These are phyloP conservation scores for Amanita muscaria DNA, from an alignment of 768 basidiomycete genomes.

Conservation along the genomic window DNA sequence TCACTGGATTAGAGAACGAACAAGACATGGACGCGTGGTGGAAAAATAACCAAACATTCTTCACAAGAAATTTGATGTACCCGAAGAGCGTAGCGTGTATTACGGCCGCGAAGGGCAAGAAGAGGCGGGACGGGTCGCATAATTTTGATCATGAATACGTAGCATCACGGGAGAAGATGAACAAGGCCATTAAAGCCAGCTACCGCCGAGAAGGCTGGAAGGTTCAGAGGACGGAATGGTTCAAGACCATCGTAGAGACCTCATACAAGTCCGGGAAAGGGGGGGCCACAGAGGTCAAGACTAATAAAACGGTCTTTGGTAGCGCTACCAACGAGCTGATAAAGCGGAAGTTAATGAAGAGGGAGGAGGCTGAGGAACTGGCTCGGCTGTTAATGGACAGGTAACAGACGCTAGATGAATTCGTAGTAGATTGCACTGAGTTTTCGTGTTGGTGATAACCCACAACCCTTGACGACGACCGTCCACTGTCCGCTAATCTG, in stretches of 20 bases:
- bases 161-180: constrained; percentile 21
- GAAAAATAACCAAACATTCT: constrained; percentile 19
- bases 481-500: too few relatives aligned
- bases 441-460: too few relatives aligned
- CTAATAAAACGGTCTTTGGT: constrained; percentile 6
- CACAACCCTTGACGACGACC: too few relatives aligned
- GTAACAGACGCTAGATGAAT: background rate
- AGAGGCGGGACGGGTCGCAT: constrained; percentile 7
- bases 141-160: constrained; percentile 21
- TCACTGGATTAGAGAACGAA: constrained; percentile 31
- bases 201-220: constrained; percentile 9
- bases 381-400: background rate
- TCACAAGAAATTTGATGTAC: constrained; percentile 22
- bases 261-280: constrained; percentile 10
- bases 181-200: constrained; percentile 10
- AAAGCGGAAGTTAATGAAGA: constrained; percentile 10
- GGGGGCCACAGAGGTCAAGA: constrained; percentile 7
- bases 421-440: too few relatives aligned
- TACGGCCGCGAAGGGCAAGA: constrained; percentile 23
- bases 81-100: constrained; percentile 29
- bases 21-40: constrained; percentile 27
- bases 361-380: background rate
- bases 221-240: constrained; percentile 11
- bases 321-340: constrained; percentile 9
- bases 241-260: constrained; percentile 9